A percentile compares a stretch with the other conserved stretches of the same genome.
These are phyloP conservation scores for Plasmodium coatneyi DNA, from an alignment of 169 alveolate genomes.

Conservation along the genomic window DNA sequence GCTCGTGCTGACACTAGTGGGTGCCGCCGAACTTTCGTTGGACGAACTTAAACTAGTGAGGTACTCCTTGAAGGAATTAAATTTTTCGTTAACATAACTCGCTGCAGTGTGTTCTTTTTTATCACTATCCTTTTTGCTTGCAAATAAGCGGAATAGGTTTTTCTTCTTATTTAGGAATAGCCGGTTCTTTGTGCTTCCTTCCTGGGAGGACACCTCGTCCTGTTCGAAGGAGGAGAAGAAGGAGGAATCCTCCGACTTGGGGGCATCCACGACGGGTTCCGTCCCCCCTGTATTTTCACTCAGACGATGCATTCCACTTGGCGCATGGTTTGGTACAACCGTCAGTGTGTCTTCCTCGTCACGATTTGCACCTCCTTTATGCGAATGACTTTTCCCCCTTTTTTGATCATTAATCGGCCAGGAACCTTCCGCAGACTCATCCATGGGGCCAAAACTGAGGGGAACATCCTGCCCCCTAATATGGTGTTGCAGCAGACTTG, in stretches of 20 bases:
- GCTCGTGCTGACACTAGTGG: background rate
- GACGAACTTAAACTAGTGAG: constrained; percentile 24
- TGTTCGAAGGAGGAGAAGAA: background rate
- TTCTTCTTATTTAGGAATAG: constrained; percentile 43
- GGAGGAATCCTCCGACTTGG: background rate
- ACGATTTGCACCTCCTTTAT: background rate
- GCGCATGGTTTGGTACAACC: background rate
- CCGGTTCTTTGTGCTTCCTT: constrained; percentile 9
- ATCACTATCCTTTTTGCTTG: constrained; percentile 3
- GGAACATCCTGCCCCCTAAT: background rate
- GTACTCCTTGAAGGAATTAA: constrained; percentile 32
- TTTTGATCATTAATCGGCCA: background rate
- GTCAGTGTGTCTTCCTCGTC: background rate
- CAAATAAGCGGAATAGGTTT: constrained; percentile 55
- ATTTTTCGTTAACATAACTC: constrained; percentile 38
- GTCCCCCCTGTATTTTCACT: background rate
- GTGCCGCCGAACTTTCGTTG: background rate
- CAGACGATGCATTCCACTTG: background rate
- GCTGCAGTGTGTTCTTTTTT: constrained; percentile 2
- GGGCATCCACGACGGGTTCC: background rate
- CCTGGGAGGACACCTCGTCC: constrained; percentile 17
- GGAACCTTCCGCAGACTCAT: background rate
- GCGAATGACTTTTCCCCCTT: background rate
- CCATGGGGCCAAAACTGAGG: background rate
- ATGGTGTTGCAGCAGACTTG: background rate